Conservation (phyloP, 768 basidiomycete genomes). For the Saitozyma sp. region DNA sequence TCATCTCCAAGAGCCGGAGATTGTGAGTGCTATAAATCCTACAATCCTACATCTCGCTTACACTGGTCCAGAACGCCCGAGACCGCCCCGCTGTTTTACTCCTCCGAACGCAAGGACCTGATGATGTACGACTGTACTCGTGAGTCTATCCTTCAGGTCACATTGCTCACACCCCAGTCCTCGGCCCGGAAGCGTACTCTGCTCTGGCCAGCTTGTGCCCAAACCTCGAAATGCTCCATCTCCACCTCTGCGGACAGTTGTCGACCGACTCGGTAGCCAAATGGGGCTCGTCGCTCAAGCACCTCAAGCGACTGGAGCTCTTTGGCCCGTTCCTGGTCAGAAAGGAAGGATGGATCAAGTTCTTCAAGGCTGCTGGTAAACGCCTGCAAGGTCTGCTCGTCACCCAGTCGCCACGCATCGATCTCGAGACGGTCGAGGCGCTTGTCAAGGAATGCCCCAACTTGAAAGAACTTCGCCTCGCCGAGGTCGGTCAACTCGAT, state of each 20-base stretch:
- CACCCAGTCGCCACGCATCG: slow-evolving; percentile 82
- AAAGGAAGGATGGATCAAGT: slow-evolving; percentile 68
- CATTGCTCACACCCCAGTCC: slow-evolving; percentile 56
- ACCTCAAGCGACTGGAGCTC: slow-evolving; percentile 66
- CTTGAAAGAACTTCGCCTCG: slow-evolving; percentile 72
- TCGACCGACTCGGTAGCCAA: slow-evolving; percentile 53
- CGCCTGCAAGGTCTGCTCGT: slow-evolving; percentile 72
- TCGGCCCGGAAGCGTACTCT: slow-evolving; percentile 66
- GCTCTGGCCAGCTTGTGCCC: slow-evolving; percentile 80
- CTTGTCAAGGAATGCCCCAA: slow-evolving; percentile 62
- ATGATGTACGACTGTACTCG: slow-evolving; percentile 87
- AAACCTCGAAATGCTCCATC: slow-evolving; percentile 71
- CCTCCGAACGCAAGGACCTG: slow-evolving; percentile 65
- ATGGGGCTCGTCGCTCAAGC: slow-evolving; percentile 66
- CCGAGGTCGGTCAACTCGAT: slow-evolving; percentile 70
- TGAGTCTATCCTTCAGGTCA: slow-evolving; percentile 54
- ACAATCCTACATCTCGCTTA: slow-evolving; percentile 1
- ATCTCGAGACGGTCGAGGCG: slow-evolving; percentile 64
- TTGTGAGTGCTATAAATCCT: slow-evolving; percentile 62
- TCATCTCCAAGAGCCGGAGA: slow-evolving; percentile 74
- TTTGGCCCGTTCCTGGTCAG: slow-evolving; percentile 74
- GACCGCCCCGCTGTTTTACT: slow-evolving; percentile 83
- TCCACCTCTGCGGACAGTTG: slow-evolving; percentile 84
- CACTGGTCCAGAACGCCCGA: slow-evolving; percentile 63
- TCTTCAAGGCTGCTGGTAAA: slow-evolving; percentile 66